These are phyloP conservation scores for Cutaneotrichosporon curvatum DNA, from an alignment of 1,284 basidiomycete species.

Conservation along the genomic window DNA sequence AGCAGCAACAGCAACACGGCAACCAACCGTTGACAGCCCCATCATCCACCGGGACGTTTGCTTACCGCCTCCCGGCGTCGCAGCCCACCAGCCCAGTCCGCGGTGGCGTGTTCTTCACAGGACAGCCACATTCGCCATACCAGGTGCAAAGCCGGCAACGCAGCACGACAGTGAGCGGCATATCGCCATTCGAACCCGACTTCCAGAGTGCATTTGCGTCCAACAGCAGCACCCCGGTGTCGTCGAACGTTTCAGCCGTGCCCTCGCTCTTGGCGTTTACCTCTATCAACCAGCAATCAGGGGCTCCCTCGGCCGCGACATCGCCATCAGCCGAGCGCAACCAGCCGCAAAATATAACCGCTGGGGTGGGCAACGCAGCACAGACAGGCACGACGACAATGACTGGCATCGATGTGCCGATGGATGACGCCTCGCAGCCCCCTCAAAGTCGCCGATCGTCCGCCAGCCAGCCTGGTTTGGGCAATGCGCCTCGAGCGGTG, in stretches of 20 bases:
- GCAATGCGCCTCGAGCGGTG: slow-evolving; percentile 1
- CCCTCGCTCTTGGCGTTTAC: slow-evolving; percentile 35
- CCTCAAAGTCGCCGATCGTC: slow-evolving; percentile 17
- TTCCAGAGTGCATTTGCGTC: background rate
- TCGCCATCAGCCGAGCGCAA: slow-evolving; percentile 7
- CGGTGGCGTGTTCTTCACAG: slow-evolving; percentile 21
- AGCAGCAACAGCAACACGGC: background rate
- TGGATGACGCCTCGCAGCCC: slow-evolving; percentile 33
- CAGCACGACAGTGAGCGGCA: slow-evolving; percentile 40
- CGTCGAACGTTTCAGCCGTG: slow-evolving; percentile 17
- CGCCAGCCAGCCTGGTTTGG: slow-evolving; percentile 2
- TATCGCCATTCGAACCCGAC: slow-evolving; percentile 15
- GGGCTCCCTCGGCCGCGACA: background rate
- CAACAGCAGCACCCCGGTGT: background rate
- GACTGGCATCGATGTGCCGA: slow-evolving; percentile 18
- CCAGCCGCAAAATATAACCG: too few relatives aligned
- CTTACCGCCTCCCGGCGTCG: slow-evolving; percentile 34
- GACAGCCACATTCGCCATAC: slow-evolving; percentile 21
- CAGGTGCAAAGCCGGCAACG: slow-evolving; percentile 27
- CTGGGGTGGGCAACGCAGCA: background rate
- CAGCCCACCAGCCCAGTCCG: slow-evolving; percentile 39
- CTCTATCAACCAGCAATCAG: slow-evolving; percentile 14
- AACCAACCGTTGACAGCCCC: slow-evolving; percentile 2
- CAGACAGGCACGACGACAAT: slow-evolving; percentile 3
- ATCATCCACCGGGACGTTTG: slow-evolving; percentile 11